phyloP scores from a whole-genome alignment of 2,329 filamentous ascomycete species.

The Cryoendolithus antarcticus region DNA sequence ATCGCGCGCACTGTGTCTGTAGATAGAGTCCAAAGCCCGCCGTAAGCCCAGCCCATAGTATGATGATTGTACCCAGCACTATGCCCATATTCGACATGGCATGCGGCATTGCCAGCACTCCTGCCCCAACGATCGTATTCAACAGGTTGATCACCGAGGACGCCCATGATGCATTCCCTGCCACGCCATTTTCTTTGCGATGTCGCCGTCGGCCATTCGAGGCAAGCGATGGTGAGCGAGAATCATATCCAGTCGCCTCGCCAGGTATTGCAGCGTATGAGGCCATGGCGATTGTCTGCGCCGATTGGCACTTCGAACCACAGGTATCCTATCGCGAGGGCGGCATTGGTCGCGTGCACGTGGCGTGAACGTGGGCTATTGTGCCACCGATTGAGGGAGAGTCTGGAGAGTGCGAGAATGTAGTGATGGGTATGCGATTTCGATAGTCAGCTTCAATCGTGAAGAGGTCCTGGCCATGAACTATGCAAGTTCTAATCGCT shows the following conservation, averaged over 20 bases:
- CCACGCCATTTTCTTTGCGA: conserved; percentile 56
- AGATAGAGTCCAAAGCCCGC: conserved; percentile 90
- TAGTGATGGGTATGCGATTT: too few relatives aligned
- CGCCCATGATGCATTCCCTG: conserved; percentile 71
- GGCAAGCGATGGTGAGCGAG: conserved; percentile 28
- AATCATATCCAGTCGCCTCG: conserved; percentile 25
- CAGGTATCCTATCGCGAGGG: too few relatives aligned
- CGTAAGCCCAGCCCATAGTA: conserved; percentile 81
- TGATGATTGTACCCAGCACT: conserved; percentile 66
- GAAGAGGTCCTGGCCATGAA: too few relatives aligned
- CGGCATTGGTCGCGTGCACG: too few relatives aligned
- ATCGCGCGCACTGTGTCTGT: conserved; percentile 82
- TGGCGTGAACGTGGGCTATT: too few relatives aligned
- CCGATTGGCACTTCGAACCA: too few relatives aligned
- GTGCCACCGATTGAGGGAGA: too few relatives aligned
- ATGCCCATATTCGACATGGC: conserved; percentile 95
- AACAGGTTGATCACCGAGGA: conserved; percentile 92
- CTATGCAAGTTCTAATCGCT: too few relatives aligned
- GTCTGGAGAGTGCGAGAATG: too few relatives aligned
- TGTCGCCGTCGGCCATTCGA: conserved; percentile 41
- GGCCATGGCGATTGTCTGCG: conserved; percentile 24
- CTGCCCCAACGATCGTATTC: conserved; percentile 93
- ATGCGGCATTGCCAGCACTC: conserved; percentile 88
- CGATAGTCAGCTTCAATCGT: too few relatives aligned
- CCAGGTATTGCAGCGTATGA: conserved; percentile 34